phyloP scores from a whole-genome alignment of 495 filamentous ascomycete genomes.

The Penicillium argentinense region DNA sequence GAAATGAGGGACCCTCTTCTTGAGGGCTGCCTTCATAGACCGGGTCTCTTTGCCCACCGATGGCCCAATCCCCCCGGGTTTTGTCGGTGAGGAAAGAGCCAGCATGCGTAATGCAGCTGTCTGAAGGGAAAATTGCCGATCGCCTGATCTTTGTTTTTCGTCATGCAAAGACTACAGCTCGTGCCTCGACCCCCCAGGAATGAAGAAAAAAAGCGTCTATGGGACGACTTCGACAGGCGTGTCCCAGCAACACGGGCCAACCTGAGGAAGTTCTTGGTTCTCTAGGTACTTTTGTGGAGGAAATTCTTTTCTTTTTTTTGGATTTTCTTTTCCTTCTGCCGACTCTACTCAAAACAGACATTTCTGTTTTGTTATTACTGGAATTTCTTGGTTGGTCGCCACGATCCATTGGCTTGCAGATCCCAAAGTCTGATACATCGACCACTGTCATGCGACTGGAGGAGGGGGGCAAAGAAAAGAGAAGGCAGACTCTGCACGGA shows the following conservation, averaged over 20 bases:
- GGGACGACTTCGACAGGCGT: slow-evolving; percentile 31
- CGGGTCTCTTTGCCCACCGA: slow-evolving; percentile 7
- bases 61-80: slow-evolving; percentile 4
- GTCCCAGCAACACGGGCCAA: slow-evolving; percentile 20
- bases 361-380: slow-evolving; percentile 1
- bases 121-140: slow-evolving; percentile 32
- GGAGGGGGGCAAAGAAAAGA: slow-evolving; percentile 2
- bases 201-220: slow-evolving; percentile 8
- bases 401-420: slow-evolving; percentile 31
- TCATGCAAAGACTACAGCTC: slow-evolving; percentile 32
- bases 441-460: slow-evolving; percentile 40
- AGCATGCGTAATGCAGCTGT: slow-evolving; percentile 24
- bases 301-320: neutral
- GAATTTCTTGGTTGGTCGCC: neutral
- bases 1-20: neutral
- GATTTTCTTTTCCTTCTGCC: neutral
- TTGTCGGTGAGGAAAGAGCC: slow-evolving; percentile 36
- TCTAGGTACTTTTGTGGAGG: slow-evolving; percentile 13
- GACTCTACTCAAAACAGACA: too few species aligned
- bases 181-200: slow-evolving; percentile 26
- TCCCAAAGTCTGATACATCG: slow-evolving; percentile 37
- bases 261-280: slow-evolving; percentile 14
- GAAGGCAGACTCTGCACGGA: slow-evolving; percentile 31
- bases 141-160: slow-evolving; percentile 29
- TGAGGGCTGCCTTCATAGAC: slow-evolving; percentile 4